Evolutionary conservation across 2,329 filamentous ascomycete species (phyloP), one percentile per base, ranked within the genome.

Genomic region (Fusarium abutilonis): DNA sequence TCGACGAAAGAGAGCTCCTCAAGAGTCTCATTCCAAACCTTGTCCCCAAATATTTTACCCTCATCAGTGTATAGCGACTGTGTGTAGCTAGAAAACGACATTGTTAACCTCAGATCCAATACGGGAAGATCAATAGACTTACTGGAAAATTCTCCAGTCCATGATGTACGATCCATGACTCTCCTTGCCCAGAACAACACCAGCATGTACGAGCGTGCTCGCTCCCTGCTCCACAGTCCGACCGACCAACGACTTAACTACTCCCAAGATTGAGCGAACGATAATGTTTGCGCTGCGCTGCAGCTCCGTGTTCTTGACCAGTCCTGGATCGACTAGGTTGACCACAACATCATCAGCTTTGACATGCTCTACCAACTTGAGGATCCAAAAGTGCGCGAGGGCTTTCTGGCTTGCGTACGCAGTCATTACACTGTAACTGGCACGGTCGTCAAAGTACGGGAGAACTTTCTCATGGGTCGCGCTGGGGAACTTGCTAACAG

Each of bases 291-390:
- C 55, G 2, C 79, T 74, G 1, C 77, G 74, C 14, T 66, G 59
- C 4, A 85, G 70, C 0, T 70, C 64, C 0, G 83, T 84, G 3
- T 78, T 80, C 32, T 72, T 76, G 8, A 76, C 72, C 40, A 76
- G 72, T 0, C 79, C 82, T 1, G 82, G 82, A 17, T 82, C 80
- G 1, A 78, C 79, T 2, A 81, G 56, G 48, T 83, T 84, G 36
- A 84, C 70, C 8, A 79, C 58, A 0, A 81, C 76, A 32, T 80
- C 75, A 2, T 80, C 73, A 0, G 76, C 60, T 1, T 70, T 71
- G 0, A 81, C 72, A 17, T 72, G 71, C 14, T 79, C 74, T 6
- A 64, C 68, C 0, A 81, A 60, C 47, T 77, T 76, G 59, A 65
- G 63, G 3, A 73, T 63, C 64, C 78, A 79, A 26, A 78, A 63